Percentiles rank a stretch among this genome's conserved stretches.
These are phyloP conservation scores for Globisporangium solare DNA, from an alignment of 352 stramenopile species.

Conservation along the genomic window DNA sequence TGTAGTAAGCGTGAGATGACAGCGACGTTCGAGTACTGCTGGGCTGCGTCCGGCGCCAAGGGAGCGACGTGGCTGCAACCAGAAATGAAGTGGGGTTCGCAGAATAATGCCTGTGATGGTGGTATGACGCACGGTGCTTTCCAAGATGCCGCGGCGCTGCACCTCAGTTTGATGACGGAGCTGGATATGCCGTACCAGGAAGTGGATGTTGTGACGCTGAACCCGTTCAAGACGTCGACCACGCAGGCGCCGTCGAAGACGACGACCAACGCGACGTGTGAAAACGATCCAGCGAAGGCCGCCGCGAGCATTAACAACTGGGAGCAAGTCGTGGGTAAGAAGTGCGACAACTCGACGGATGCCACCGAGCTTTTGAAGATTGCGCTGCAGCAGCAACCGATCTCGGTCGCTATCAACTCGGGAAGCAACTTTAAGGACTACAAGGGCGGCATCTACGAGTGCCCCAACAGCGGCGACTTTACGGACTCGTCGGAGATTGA, in stretches of 20 bases:
- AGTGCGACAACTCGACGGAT: conserved; percentile 48
- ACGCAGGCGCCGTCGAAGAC: conserved; percentile 8
- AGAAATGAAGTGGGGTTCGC: conserved; percentile 71
- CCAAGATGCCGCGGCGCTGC: conserved; percentile 44
- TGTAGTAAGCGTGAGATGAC: conserved; percentile 71
- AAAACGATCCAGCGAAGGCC: conserved; percentile 27
- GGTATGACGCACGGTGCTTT: conserved; percentile 78
- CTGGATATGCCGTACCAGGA: conserved; percentile 66
- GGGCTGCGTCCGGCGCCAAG: conserved; percentile 38
- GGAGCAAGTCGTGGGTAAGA: conserved; percentile 58
- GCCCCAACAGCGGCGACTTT: conserved; percentile 70
- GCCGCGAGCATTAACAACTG: conserved; percentile 66
- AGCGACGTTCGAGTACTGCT: conserved; percentile 77
- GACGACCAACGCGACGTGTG: conserved; percentile 31
- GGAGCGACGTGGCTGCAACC: conserved; percentile 52
- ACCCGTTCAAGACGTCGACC: conserved; percentile 19
- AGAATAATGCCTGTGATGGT: conserved; percentile 62
- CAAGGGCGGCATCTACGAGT: conserved; percentile 71
- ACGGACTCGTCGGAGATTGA: conserved; percentile 52
- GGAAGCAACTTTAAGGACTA: conserved; percentile 74
- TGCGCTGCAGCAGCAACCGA: conserved; percentile 61
- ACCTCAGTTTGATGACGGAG: conserved; percentile 52
- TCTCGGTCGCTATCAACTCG: conserved; percentile 79
- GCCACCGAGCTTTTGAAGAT: conserved; percentile 56
- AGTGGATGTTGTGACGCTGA: conserved; percentile 23